These are phyloP conservation scores for Hyphodiscus hymeniophilus DNA, from an alignment of 495 filamentous ascomycete species.

Conservation along the genomic window DNA sequence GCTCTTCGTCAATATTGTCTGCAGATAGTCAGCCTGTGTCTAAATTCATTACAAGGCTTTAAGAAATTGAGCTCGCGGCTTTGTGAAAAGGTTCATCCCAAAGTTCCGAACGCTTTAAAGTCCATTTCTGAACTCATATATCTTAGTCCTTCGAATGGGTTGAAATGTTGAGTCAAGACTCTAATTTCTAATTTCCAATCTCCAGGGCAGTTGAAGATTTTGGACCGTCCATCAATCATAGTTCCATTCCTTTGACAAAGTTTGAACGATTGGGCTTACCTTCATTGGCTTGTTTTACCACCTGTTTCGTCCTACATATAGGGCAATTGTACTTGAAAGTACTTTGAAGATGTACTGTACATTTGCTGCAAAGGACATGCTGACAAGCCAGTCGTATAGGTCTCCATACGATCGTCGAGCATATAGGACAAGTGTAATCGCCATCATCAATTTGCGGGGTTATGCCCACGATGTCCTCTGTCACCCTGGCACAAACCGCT, in stretches of 20 bases:
- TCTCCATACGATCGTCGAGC: conserved; percentile 55
- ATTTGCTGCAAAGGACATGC: conserved; percentile 66
- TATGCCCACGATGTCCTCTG: conserved; percentile 50
- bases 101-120: too few species aligned
- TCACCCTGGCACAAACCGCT: conserved; percentile 57
- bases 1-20: conserved; percentile 52
- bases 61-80: too few species aligned
- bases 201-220: too few species aligned
- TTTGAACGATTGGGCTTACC: conserved; percentile 25
- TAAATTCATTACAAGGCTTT: too few species aligned
- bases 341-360: conserved; percentile 61
- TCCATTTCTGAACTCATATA: too few species aligned
- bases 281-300: conserved; percentile 50
- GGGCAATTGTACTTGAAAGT: conserved; percentile 52
- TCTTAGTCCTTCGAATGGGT: too few species aligned
- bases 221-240: too few species aligned
- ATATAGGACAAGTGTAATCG: conserved; percentile 70
- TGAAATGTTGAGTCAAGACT: too few species aligned
- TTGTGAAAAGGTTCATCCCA: too few species aligned
- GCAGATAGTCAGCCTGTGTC: not conserved
- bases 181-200: too few species aligned
- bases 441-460: conserved; percentile 54
- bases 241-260: too few species aligned
- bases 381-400: conserved; percentile 57
- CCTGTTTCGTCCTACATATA: conserved; percentile 50